Percentiles rank a stretch among this genome's conserved stretches.
phyloP scores from a whole-genome alignment of 1,284 basidiomycete species.

The Ustilago hordei region DNA sequence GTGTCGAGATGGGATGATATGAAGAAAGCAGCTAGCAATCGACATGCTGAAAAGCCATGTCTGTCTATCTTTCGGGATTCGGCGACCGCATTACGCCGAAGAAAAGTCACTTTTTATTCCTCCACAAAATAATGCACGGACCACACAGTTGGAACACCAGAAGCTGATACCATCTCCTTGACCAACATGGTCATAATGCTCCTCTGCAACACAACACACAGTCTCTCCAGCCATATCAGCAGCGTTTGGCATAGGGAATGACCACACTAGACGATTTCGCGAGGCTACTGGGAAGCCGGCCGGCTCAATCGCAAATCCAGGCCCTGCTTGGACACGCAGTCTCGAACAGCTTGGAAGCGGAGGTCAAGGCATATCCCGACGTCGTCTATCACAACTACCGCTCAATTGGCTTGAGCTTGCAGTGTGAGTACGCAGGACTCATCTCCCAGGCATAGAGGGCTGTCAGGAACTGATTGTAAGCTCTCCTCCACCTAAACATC shows the following conservation, averaged over 20 bases:
- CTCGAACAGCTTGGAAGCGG: not conserved
- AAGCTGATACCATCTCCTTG: not conserved
- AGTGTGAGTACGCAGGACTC: slow-evolving; percentile 24
- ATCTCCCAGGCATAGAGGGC: not conserved
- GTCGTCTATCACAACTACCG: slow-evolving; percentile 40
- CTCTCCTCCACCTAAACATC: not conserved
- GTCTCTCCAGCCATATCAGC: not conserved
- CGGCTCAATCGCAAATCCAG: slow-evolving; percentile 10
- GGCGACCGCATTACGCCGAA: not conserved
- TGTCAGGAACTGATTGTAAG: not conserved
- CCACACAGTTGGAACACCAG: not conserved
- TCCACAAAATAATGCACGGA: slow-evolving; percentile 17
- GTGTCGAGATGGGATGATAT: not conserved
- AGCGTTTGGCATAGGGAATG: slow-evolving; percentile 1
- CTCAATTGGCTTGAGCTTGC: slow-evolving; percentile 33
- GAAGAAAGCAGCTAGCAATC: not conserved
- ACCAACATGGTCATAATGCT: slow-evolving; percentile 9
- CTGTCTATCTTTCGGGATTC: slow-evolving; percentile 13
- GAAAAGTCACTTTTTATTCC: slow-evolving; percentile 3
- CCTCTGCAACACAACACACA: not conserved
- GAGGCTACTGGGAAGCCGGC: slow-evolving; percentile 8
- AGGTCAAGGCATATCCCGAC: slow-evolving; percentile 35
- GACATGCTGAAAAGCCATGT: not conserved
- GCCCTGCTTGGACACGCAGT: slow-evolving; percentile 10
- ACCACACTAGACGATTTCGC: slow-evolving; percentile 5